These are phyloP conservation scores for Trichoderma koningiopsis DNA, from an alignment of 2,329 filamentous ascomycete species.

Conservation along the genomic window DNA sequence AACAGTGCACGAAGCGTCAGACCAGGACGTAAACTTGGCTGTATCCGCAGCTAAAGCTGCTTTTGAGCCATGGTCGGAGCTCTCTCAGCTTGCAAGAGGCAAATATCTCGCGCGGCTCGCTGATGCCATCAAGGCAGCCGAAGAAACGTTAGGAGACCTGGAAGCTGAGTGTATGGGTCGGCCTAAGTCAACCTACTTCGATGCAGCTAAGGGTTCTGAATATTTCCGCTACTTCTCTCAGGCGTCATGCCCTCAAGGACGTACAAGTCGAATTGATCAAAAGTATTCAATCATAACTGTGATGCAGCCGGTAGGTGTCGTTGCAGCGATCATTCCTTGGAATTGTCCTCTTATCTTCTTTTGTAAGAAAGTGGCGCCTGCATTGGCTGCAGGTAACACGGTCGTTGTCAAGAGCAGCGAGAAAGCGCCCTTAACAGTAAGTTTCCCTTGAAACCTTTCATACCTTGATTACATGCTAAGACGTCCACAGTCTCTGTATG, in stretches of 20 bases:
- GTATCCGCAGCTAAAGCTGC: neutral
- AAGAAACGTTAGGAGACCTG: neutral
- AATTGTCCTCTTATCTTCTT: constrained; percentile 51
- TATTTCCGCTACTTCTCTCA: constrained; percentile 5
- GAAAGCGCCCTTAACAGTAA: constrained; percentile 59
- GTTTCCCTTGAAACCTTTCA: neutral
- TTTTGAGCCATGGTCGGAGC: neutral
- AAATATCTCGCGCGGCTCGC: constrained; percentile 2
- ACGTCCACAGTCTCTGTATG: constrained; percentile 44
- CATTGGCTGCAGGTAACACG: constrained; percentile 60
- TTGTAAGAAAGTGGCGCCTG: constrained; percentile 68
- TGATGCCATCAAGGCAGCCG: neutral
- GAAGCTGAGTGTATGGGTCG: constrained; percentile 5
- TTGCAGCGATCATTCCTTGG: constrained; percentile 68
- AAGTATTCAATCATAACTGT: constrained; percentile 36
- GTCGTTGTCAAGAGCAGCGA: constrained; percentile 62
- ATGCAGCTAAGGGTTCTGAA: neutral
- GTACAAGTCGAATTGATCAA: neutral
- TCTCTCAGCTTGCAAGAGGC: neutral
- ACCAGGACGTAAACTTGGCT: neutral
- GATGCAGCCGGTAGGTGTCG: constrained; percentile 69
- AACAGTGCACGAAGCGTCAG: constrained; percentile 4
- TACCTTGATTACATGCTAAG: neutral
- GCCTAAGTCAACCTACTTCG: neutral
- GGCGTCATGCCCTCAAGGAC: neutral